phyloP scores from a whole-genome alignment of 768 basidiomycete species.

The Gelatoporia subvermispora region DNA sequence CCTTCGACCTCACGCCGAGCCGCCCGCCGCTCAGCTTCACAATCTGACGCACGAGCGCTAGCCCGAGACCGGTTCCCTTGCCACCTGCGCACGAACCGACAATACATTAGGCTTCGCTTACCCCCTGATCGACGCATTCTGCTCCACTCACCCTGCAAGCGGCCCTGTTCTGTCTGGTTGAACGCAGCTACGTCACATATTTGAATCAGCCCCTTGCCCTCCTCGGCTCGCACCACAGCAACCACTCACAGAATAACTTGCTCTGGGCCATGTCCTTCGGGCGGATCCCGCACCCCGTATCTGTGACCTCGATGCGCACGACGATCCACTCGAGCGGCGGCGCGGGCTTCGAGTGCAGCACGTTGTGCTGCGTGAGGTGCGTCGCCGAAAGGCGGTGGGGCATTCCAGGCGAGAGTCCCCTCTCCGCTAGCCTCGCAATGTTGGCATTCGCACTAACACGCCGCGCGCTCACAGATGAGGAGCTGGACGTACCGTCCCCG shows the following conservation, averaged over 20 bases:
- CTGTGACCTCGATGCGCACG: slow-evolving; percentile 80
- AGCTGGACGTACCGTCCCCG: neutral
- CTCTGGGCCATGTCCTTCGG: slow-evolving; percentile 64
- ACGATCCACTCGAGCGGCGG: slow-evolving; percentile 57
- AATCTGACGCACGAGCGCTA: slow-evolving; percentile 50
- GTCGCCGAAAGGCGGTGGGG: slow-evolving; percentile 22
- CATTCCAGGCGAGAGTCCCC: neutral
- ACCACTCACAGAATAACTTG: slow-evolving; percentile 62
- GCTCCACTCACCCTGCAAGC: slow-evolving; percentile 44
- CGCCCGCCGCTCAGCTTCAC: slow-evolving; percentile 46
- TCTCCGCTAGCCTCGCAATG: neutral
- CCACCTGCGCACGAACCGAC: slow-evolving; percentile 27
- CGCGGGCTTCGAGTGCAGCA: slow-evolving; percentile 33
- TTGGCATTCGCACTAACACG: neutral
- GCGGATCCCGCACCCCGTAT: slow-evolving; percentile 65
- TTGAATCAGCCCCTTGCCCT: neutral
- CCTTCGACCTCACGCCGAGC: slow-evolving; percentile 36
- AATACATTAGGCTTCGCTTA: neutral
- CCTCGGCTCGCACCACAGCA: neutral
- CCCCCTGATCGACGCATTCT: too few species aligned
- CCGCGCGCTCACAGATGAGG: neutral
- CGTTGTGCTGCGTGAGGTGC: slow-evolving; percentile 47
- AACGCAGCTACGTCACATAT: slow-evolving; percentile 59
- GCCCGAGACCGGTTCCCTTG: slow-evolving; percentile 50
- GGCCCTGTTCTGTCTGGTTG: slow-evolving; percentile 74